Percentiles rank a stretch among this genome's conserved stretches.
Conservation (phyloP, 2,329 filamentous ascomycete genomes). For the Ophiostoma novo-ulmi region DNA sequence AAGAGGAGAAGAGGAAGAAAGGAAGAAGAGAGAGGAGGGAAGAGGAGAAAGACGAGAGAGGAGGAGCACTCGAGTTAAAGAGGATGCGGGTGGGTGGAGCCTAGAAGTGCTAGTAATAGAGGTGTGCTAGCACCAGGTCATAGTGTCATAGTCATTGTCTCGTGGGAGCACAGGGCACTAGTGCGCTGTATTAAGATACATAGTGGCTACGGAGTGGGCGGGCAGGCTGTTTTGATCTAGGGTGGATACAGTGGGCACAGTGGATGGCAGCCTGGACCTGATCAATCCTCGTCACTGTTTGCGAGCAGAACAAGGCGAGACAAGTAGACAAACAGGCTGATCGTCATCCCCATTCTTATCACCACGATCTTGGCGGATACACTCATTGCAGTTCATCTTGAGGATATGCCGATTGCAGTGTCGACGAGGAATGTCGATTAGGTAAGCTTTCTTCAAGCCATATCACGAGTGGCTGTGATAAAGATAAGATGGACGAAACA, state of each 20-base stretch:
- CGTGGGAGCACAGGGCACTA: neutral
- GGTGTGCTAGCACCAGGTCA: slow-evolving; percentile 2
- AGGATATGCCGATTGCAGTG: neutral
- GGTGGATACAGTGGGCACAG: neutral
- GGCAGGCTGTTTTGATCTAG: neutral
- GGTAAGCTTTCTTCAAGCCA: neutral
- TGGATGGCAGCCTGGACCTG: slow-evolving; percentile 4
- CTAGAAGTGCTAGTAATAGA: neutral
- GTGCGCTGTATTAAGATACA: neutral
- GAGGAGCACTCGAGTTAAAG: slow-evolving; percentile 13
- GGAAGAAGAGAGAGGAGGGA: neutral
- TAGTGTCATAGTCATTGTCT: neutral
- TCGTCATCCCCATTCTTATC: neutral
- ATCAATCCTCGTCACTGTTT: neutral
- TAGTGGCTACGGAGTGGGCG: neutral
- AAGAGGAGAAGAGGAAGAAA: neutral
- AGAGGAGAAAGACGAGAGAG: neutral
- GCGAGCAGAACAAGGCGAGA: neutral
- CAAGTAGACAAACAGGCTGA: neutral
- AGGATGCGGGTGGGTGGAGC: slow-evolving; percentile 19
- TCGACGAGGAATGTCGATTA: neutral
- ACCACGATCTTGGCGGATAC: neutral
- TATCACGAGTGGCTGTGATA: neutral
- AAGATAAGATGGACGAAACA: neutral
- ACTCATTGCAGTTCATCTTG: neutral